These are phyloP conservation scores for Circinella umbellata DNA, from an alignment of 371 early-diverging fungal species.

Conservation along the genomic window DNA sequence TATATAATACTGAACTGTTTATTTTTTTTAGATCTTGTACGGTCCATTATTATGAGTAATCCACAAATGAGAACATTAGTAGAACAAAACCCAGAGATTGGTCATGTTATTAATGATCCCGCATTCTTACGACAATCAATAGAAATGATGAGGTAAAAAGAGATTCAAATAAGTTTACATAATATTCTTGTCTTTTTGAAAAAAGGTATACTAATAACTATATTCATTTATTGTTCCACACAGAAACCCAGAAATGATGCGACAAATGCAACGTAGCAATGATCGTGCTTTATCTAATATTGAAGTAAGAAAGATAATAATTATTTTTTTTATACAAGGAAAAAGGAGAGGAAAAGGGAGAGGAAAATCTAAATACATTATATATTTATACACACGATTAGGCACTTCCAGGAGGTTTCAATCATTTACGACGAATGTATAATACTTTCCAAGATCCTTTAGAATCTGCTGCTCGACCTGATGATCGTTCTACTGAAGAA, in stretches of 20 bases:
- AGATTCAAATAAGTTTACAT: not conserved
- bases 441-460: slow-evolving; percentile 77
- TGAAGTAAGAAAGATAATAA: slow-evolving; percentile 51
- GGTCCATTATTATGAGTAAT: slow-evolving; percentile 75
- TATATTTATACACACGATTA: slow-evolving; percentile 6
- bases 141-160: slow-evolving; percentile 54
- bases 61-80: slow-evolving; percentile 69
- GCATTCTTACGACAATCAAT: slow-evolving; percentile 73
- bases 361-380: not conserved
- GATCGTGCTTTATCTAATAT: slow-evolving; percentile 88
- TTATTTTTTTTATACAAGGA: too few relatives aligned
- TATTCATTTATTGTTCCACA: not conserved
- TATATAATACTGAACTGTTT: not conserved
- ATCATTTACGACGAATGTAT: slow-evolving; percentile 83
- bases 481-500: slow-evolving; percentile 59
- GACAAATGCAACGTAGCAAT: slow-evolving; percentile 83
- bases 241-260: slow-evolving; percentile 82
- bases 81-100: slow-evolving; percentile 82
- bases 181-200: too few relatives aligned
- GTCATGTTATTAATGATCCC: slow-evolving; percentile 79
- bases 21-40: slow-evolving; percentile 60
- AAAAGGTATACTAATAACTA: too few relatives aligned
- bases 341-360: not conserved
- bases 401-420: slow-evolving; percentile 84
- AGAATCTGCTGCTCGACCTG: slow-evolving; percentile 51